Evolutionary conservation across 2,329 filamentous ascomycete genomes (phyloP), one percentile per base, ranked within the genome.

Genomic region (Knoxdaviesia proteae): DNA sequence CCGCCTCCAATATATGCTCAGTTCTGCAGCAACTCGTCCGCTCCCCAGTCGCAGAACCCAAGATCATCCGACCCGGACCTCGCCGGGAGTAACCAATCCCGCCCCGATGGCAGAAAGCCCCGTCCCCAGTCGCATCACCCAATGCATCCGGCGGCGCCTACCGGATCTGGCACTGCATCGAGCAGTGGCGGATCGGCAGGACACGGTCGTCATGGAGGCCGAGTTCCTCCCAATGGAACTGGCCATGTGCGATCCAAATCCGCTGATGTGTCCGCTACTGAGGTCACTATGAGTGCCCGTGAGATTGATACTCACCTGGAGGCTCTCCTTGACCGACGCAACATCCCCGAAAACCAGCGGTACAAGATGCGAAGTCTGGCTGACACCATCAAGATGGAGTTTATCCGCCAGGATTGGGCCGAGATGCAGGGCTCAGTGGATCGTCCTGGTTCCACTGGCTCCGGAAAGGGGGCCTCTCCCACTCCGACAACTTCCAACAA

Each of bases 311-410:
- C 58, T 45, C 69, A 74, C 47, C 65, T 75, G 40, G 72, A 78
- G 51, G 72, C 69, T 3, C 68, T 74, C 58, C 57, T 93, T 58
- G 84, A 94, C 56, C 77, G 87, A 11, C 74, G 88, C 48, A 94
- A 96, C 53, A 93, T 96, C 43, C 87, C 88, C 3, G 83, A 92
- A 53, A 82, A 94, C 49, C 86, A 94, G 67, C 72, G 88, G 44
- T 84, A 88, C 58, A 92, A 92, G 62, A 94, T 98, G 86, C 74
- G 88, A 39, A 87, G 78, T 44, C 65, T 98, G 46, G 84, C 83
- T 48, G 71, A 84, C 49, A 80, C 82, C 34, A 87, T 96, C 63
- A 98, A 98, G 61, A 83, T 86, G 55, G 87, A 96, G 54, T 92
- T 98, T 52, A 86, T 96, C 52, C 78, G 80, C 42, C 87, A 93